Percentiles rank a stretch among this genome's conserved stretches.
Evolutionary conservation across 352 stramenopile species (phyloP).

Genomic region (Globisporangium ultimum): DNA sequence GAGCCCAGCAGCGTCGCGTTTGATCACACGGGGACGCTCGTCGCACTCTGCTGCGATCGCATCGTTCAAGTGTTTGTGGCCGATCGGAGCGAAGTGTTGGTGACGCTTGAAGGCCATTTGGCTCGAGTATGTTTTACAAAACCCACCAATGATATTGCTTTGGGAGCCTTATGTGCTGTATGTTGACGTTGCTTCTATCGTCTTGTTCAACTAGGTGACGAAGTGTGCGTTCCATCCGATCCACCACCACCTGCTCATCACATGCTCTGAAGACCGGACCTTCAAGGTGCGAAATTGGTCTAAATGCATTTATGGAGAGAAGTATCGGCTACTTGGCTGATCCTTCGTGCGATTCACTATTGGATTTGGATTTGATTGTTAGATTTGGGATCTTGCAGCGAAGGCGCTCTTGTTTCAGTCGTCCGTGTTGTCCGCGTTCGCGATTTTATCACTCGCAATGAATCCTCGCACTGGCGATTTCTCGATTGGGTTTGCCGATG

Average conservation of each 20-base stretch:
- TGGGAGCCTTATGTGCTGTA: not conserved
- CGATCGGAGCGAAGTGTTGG: slow-evolving; percentile 44
- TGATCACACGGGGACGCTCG: slow-evolving; percentile 56
- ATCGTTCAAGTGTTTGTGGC: slow-evolving; percentile 59
- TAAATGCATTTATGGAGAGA: not conserved
- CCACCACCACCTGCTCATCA: slow-evolving; percentile 63
- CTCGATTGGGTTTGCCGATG: slow-evolving; percentile 69
- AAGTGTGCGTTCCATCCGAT: slow-evolving; percentile 71
- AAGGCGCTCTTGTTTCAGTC: slow-evolving; percentile 73
- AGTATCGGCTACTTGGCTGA: not conserved
- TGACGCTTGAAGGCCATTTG: slow-evolving; percentile 71
- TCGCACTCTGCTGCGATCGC: slow-evolving; percentile 45
- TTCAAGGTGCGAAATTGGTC: slow-evolving; percentile 66
- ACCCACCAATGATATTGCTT: no score
- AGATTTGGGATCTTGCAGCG: slow-evolving; percentile 78
- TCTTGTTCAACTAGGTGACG: slow-evolving; percentile 38
- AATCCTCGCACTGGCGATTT: slow-evolving; percentile 66
- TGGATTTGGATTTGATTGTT: not conserved
- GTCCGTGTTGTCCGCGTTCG: slow-evolving; percentile 66
- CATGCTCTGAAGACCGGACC: slow-evolving; percentile 75
- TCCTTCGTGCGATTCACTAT: not conserved
- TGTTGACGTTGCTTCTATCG: not conserved
- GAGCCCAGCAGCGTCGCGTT: slow-evolving; percentile 56
- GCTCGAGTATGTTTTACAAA: slow-evolving; percentile 30
- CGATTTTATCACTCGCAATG: slow-evolving; percentile 60